Evolutionary conservation across 2,329 filamentous ascomycete genomes (phyloP).

Genomic region (Thielaviopsis musarum): DNA sequence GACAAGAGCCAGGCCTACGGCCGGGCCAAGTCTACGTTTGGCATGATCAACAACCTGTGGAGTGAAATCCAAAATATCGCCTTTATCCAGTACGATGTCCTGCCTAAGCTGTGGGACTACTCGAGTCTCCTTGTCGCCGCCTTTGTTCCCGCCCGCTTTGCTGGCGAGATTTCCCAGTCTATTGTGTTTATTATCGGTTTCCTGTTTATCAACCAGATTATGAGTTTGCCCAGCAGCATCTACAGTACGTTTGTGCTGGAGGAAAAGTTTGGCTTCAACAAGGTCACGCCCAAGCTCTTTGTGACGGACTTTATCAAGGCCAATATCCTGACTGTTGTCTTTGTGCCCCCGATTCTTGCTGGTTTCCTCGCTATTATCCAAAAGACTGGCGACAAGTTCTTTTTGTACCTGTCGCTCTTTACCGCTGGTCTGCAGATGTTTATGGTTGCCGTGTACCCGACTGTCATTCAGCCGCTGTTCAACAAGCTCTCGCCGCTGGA

Average conservation of each 20-base stretch:
- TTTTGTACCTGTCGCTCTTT: constrained; percentile 96
- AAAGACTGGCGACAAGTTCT: constrained; percentile 85
- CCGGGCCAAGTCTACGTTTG: constrained; percentile 85
- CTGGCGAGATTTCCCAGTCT: constrained; percentile 84
- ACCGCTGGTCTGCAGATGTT: constrained; percentile 78
- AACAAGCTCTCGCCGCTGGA: constrained; percentile 93
- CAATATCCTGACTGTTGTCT: constrained; percentile 60
- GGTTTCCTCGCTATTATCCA: constrained; percentile 89
- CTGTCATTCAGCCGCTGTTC: constrained; percentile 86
- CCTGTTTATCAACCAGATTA: constrained; percentile 60
- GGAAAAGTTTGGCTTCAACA: constrained; percentile 97
- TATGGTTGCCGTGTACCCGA: constrained; percentile 91
- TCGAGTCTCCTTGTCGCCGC: constrained; percentile 57
- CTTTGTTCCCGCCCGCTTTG: constrained; percentile 62
- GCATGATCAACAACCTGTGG: constrained; percentile 65
- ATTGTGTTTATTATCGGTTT: constrained; percentile 84
- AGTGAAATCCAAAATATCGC: constrained; percentile 75
- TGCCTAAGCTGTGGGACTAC: constrained; percentile 78
- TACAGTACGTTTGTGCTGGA: constrained; percentile 95
- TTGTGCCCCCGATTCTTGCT: constrained; percentile 76
- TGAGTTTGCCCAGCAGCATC: constrained; percentile 66
- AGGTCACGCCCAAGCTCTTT: constrained; percentile 82
- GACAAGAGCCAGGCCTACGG: constrained; percentile 86
- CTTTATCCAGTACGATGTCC: constrained; percentile 78
- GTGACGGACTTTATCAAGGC: constrained; percentile 82